phyloP scores from a whole-genome alignment of 495 filamentous ascomycete species.

The Neurospora sp. region DNA sequence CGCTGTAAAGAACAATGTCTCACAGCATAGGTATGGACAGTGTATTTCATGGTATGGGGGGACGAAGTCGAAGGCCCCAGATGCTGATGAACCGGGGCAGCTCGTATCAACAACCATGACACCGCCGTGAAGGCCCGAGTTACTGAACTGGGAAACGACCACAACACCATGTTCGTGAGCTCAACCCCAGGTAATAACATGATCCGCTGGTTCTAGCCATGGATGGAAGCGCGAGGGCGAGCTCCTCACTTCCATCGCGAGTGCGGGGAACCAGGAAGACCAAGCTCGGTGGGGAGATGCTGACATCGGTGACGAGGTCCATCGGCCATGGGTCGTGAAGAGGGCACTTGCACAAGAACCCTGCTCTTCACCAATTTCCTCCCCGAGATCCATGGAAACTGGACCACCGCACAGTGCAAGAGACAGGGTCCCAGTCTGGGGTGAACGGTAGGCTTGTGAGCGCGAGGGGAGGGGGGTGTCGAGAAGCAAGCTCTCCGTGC shows the following conservation, averaged over 20 bases:
- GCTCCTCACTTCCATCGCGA: background rate
- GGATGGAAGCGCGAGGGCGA: background rate
- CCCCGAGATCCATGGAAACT: background rate
- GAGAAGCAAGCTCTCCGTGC: background rate
- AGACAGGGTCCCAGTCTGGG: background rate
- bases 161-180: background rate
- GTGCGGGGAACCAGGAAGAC: slow-evolving; percentile 15
- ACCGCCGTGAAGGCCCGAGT: background rate
- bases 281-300: slow-evolving; percentile 14
- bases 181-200: background rate
- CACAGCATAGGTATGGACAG: background rate
- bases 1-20: background rate
- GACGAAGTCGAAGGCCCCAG: background rate
- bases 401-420: background rate
- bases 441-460: background rate
- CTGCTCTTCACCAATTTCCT: background rate
- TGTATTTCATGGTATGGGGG: background rate
- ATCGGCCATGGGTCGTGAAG: slow-evolving; percentile 9
- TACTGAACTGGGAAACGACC: background rate
- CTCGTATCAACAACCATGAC: background rate
- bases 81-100: background rate
- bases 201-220: background rate
- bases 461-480: background rate
- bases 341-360: slow-evolving; percentile 3
- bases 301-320: slow-evolving; percentile 11